Percentiles rank a stretch among this genome's conserved stretches.
phyloP scores from a whole-genome alignment of 225 moss, liverwort and hornwort genomes.

The Rhytidiadelphus loreus region DNA sequence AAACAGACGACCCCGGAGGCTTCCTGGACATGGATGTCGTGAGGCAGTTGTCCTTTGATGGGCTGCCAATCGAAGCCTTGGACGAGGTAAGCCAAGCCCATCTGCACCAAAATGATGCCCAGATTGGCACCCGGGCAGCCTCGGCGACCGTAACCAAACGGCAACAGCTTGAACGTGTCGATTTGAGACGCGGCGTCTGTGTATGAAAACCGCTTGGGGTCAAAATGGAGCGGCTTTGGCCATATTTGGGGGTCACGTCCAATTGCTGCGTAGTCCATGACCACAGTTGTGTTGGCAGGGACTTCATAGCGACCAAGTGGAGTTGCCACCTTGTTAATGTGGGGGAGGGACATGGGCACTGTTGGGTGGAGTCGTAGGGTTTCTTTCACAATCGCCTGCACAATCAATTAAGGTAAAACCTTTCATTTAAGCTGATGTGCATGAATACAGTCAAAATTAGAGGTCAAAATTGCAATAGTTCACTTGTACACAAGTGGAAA shows the following conservation, averaged over 20 bases:
- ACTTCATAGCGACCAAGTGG: constrained; percentile 16
- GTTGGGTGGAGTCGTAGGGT: constrained; percentile 43
- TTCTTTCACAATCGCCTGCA: constrained; percentile 43
- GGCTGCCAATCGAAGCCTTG: constrained; percentile 51
- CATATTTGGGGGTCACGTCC: constrained; percentile 34
- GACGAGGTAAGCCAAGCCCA: constrained; percentile 33
- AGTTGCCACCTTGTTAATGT: constrained; percentile 24
- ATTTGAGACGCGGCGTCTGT: constrained; percentile 25
- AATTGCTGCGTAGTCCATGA: constrained; percentile 31
- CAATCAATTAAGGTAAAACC: background rate
- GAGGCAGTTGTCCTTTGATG: constrained; percentile 4
- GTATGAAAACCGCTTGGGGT: constrained; percentile 26
- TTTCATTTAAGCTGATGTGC: background rate
- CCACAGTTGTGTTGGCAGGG: constrained; percentile 22
- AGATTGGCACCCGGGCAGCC: constrained; percentile 39
- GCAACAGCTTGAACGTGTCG: constrained; percentile 36
- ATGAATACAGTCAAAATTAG: too few species aligned
- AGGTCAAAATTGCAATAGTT: background rate
- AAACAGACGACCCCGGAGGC: constrained; percentile 16
- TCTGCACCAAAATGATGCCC: constrained; percentile 12
- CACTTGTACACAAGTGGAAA: background rate
- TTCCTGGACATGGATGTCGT: constrained; percentile 32
- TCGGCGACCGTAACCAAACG: constrained; percentile 47
- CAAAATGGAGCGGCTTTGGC: constrained; percentile 24
- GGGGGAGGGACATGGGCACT: constrained; percentile 39